phyloP scores from a whole-genome alignment of 306 rosid genomes.

The Arachis stenosperma region DNA sequence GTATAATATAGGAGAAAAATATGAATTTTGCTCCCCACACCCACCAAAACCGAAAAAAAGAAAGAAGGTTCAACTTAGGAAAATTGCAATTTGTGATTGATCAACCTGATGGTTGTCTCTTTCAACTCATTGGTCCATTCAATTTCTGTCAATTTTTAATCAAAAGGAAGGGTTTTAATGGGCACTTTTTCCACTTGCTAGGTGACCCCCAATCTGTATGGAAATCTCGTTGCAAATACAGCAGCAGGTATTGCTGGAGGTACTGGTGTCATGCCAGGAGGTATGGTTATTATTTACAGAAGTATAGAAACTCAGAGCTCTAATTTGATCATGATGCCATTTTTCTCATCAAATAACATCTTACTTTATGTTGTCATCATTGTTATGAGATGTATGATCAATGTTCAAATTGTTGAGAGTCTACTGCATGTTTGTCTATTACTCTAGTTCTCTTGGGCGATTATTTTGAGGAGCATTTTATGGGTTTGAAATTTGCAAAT shows the following conservation, averaged over 20 bases:
- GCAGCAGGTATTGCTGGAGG: slow-evolving; percentile 99
- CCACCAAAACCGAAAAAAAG: too few relatives aligned
- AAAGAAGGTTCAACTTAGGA: neutral
- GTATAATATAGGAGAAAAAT: neutral
- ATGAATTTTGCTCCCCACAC: neutral
- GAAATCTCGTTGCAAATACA: slow-evolving; percentile 94
- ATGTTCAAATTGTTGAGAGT: neutral
- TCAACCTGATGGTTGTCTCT: neutral
- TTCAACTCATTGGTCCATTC: neutral
- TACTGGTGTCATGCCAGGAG: slow-evolving; percentile 99
- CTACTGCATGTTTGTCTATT: slow-evolving; percentile 8
- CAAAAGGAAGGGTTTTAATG: slow-evolving; percentile 23
- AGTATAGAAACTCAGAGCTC: slow-evolving; percentile 23
- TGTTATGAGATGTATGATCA: slow-evolving; percentile 5
- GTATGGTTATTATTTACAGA: slow-evolving; percentile 41
- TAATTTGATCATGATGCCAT: slow-evolving; percentile 17
- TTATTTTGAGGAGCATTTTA: neutral
- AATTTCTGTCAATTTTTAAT: slow-evolving; percentile 19
- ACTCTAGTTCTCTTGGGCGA: slow-evolving; percentile 2
- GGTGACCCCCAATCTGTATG: slow-evolving; percentile 98
- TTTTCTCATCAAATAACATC: slow-evolving; percentile 4
- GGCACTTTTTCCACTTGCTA: slow-evolving; percentile 44
- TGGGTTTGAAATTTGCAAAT: slow-evolving; percentile 9
- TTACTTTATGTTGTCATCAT: slow-evolving; percentile 6
- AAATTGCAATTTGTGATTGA: neutral